Conservation (phyloP, 345 rosid genomes). For the Psidium guajava region DNA sequence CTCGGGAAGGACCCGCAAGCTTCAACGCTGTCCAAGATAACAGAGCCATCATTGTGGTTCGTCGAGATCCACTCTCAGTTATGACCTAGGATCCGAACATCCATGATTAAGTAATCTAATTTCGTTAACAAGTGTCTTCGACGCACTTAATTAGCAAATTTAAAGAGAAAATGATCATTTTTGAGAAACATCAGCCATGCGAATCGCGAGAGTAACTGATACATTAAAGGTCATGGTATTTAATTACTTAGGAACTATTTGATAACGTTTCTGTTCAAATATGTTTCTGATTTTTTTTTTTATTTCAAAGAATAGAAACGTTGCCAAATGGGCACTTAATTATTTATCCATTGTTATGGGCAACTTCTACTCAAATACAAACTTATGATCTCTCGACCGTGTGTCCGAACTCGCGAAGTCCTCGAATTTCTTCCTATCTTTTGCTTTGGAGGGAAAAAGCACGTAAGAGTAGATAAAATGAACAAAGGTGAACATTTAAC, state of each 20-base stretch:
- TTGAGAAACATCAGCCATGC: too few species aligned
- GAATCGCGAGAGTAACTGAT: too few species aligned
- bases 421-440: neutral
- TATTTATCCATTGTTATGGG: neutral
- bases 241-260: too few species aligned
- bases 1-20: neutral
- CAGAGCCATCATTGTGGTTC: neutral
- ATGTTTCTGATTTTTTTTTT: too few species aligned
- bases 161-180: neutral
- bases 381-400: too few species aligned
- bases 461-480: neutral
- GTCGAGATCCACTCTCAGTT: neutral
- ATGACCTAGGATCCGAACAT: too few species aligned
- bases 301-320: too few species aligned
- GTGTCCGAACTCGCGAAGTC: neutral
- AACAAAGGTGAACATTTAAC: neutral
- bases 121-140: accelerated
- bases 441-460: neutral
- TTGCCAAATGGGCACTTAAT: neutral
- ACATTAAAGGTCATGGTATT: too few species aligned
- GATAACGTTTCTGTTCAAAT: too few species aligned
- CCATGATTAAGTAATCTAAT: too few species aligned
- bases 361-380: neutral
- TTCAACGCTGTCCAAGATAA: too few species aligned
- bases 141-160: accelerated